A percentile compares a stretch with the other conserved stretches of the same genome.
Conservation (phyloP, 2,329 filamentous ascomycete species). For the Venturia aucupariae region DNA sequence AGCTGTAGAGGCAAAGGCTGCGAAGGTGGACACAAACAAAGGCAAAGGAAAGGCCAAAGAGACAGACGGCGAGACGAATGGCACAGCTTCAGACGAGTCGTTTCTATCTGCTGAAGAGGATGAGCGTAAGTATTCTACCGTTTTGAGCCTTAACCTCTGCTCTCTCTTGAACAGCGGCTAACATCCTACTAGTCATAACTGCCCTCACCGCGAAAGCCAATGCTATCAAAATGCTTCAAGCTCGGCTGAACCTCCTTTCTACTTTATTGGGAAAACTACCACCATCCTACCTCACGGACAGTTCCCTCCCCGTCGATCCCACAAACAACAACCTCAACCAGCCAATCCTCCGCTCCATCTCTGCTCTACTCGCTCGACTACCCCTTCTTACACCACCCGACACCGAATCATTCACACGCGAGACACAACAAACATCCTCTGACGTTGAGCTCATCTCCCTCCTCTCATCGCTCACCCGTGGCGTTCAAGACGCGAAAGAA, state of each 20-base stretch:
- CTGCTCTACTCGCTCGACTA: conserved; percentile 73
- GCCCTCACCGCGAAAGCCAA: conserved; percentile 79
- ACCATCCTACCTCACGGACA: conserved; percentile 50
- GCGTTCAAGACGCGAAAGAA: conserved; percentile 10
- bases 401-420: conserved; percentile 25
- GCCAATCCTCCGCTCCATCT: conserved; percentile 76
- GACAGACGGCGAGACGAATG: conserved; percentile 19
- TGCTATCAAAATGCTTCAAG: conserved; percentile 84
- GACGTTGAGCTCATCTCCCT: conserved; percentile 14
- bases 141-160: not conserved
- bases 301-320: conserved; percentile 26
- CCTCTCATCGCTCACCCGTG: conserved; percentile 9
- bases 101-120: conserved; percentile 52
- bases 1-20: conserved; percentile 36
- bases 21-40: conserved; percentile 33
- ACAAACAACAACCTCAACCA: conserved; percentile 40
- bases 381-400: conserved; percentile 70
- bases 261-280: conserved; percentile 67
- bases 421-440: conserved; percentile 12
- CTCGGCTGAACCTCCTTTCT: conserved; percentile 45
- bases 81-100: conserved; percentile 25
- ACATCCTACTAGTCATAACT: conserved; percentile 41
- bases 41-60: conserved; percentile 43
- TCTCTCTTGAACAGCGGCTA: conserved; percentile 14
- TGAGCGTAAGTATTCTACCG: conserved; percentile 40